phyloP scores from a whole-genome alignment of 495 filamentous ascomycete genomes.

The Neurospora sp. region DNA sequence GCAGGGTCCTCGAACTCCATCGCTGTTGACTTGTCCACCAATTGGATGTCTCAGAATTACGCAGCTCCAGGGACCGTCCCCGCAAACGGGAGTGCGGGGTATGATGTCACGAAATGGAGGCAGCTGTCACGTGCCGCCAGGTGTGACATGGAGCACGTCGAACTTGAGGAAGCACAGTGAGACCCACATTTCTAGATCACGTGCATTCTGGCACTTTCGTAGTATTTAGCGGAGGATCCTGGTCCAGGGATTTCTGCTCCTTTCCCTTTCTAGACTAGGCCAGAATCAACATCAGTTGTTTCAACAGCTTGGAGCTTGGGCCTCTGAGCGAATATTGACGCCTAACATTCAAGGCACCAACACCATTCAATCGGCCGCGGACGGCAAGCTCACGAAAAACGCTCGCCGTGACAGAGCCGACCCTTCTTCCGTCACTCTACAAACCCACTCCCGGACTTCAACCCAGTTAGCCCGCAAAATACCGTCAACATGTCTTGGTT shows the following conservation, averaged over 20 bases:
- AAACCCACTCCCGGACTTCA: constrained; percentile 13
- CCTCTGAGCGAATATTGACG: not conserved
- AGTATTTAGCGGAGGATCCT: not conserved
- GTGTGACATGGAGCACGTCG: not conserved
- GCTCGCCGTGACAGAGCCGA: constrained; percentile 26
- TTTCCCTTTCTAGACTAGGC: not conserved
- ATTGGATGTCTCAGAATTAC: not conserved
- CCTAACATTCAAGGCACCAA: constrained; percentile 10
- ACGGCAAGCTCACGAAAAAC: constrained; percentile 28
- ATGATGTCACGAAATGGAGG: not conserved
- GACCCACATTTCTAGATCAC: not conserved
- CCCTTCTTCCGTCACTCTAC: constrained; percentile 2
- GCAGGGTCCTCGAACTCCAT: not conserved
- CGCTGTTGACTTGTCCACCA: not conserved
- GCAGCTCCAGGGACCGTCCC: not conserved
- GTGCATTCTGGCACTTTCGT: not conserved
- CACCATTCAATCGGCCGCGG: constrained; percentile 3
- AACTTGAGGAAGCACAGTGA: no score
- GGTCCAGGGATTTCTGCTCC: no score
- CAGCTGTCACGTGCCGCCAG: not conserved
- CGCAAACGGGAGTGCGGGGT: not conserved
- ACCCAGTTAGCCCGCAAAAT: constrained; percentile 9
- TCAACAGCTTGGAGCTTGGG: not conserved
- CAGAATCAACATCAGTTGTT: not conserved
- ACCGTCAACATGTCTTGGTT: constrained; percentile 64